Percentiles rank a stretch among this genome's conserved stretches.
Conservation (phyloP, 2,329 filamentous ascomycete genomes). For the Nectriaceae sp. region DNA sequence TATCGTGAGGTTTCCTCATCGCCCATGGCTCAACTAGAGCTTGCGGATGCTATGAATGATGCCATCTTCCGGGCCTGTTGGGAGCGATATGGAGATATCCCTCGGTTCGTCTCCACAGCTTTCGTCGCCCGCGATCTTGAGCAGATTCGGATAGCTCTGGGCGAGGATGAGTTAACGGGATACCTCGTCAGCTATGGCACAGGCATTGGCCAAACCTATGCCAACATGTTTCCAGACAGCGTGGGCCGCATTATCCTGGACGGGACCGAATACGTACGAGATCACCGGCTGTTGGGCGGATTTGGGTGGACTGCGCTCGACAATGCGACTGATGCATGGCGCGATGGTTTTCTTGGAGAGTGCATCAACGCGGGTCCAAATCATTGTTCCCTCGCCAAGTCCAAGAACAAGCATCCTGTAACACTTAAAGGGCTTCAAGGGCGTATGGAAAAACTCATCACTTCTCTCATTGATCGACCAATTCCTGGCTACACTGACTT, state of each 20-base stretch:
- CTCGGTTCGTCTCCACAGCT: constrained; percentile 48
- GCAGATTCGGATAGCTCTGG: constrained; percentile 47
- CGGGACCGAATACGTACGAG: constrained; percentile 48
- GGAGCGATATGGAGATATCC: constrained; percentile 45
- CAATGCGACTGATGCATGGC: constrained; percentile 51
- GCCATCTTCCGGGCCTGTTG: constrained; percentile 46
- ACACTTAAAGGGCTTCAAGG: constrained; percentile 37
- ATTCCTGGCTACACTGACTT: constrained; percentile 38
- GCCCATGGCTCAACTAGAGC: constrained; percentile 40
- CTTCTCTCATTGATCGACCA: constrained; percentile 40
- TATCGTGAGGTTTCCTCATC: constrained; percentile 40
- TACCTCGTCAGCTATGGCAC: constrained; percentile 56
- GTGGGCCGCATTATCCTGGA: constrained; percentile 52
- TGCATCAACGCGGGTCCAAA: constrained; percentile 49
- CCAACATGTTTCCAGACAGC: constrained; percentile 50
- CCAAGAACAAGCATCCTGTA: constrained; percentile 29
- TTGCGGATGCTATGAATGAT: constrained; percentile 48
- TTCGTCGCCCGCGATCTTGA: constrained; percentile 52
- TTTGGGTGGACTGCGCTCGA: constrained; percentile 51
- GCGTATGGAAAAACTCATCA: constrained; percentile 42
- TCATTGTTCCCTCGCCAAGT: constrained; percentile 45
- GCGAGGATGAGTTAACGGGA: constrained; percentile 49
- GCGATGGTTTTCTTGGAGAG: constrained; percentile 52
- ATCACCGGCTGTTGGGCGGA: constrained; percentile 47
- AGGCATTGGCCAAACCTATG: constrained; percentile 53